Base-by-base conservation (phyloP, 345 rosid species). In the Tarenaya hassleriana region DNA sequence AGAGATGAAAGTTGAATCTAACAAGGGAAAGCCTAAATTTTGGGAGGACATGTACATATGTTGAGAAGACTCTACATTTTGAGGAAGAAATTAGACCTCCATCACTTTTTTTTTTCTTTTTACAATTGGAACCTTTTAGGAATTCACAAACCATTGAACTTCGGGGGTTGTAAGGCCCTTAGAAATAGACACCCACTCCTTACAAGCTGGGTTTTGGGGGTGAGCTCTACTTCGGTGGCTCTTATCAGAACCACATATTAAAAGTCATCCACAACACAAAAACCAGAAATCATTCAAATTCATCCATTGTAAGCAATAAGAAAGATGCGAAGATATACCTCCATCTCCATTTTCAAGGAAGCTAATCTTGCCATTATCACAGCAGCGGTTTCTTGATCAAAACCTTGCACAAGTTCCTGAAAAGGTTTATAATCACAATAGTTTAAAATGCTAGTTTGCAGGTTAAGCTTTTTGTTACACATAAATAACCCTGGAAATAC, bases 341-440 rank as follows among this genome's bases (percentile, higher is more conserved):
- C 99, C 55, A 60, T 74, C 76, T 94, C 99, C 99, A 94, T 88
- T 77, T 88, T 94, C 53, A 80, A 79, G 40, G 99, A 94, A 63
- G 87, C 73, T 61, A 88, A 65, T 69, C 99, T 78, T 34, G 95
- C 97, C 83, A 94, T 76, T 33, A 88, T 94, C 63, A 94, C 99
- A 67, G 99, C 94, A 56, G 99, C 95, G 54, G 99, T 76, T 73
- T 88, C 99, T 76, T 94, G 99, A 79, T 94, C 99, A 76, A 94
- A 94, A 55, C 94, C 89, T 72, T 86, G 95, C 49, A 83, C 79
- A 61, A 94, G 51, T 72, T 94, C 95, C 99, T 94, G 74, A 43
- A 71, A 62, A 45, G 14, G 46, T n/a, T n/a, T n/a, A n/a, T n/a
- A n/a, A n/a, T 32, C 63, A 47, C 49, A 3, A 10, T 37, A 24